phyloP scores from a whole-genome alignment of 768 basidiomycete species.

The Pisolithus albus region DNA sequence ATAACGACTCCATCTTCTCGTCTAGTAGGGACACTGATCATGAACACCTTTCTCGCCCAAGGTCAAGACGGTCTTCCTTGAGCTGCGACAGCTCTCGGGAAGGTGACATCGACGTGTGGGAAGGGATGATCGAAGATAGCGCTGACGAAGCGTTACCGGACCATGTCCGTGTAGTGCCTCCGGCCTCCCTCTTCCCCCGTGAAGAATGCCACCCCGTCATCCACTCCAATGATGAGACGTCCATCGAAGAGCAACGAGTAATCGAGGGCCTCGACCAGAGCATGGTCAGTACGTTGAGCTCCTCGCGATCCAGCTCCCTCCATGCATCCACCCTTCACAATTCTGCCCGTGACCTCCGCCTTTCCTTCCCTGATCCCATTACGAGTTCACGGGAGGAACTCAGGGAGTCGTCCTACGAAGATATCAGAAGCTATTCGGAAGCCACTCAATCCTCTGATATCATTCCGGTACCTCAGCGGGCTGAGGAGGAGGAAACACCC shows the following conservation, averaged over 20 bases:
- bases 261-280: conserved; percentile 77
- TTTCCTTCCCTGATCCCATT: conserved; percentile 81
- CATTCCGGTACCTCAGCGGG: conserved; percentile 9
- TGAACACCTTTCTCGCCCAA: conserved; percentile 46
- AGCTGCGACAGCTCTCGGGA: conserved; percentile 64
- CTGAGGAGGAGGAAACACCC: conserved; percentile 29
- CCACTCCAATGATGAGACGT: conserved; percentile 26
- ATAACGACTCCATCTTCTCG: conserved; percentile 59
- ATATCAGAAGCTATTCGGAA: conserved; percentile 37
- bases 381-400: conserved; percentile 62
- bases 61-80: conserved; percentile 62
- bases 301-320: conserved; percentile 61
- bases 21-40: conserved; percentile 51
- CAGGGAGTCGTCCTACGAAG: conserved; percentile 50
- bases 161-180: conserved; percentile 16
- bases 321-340: conserved; percentile 48
- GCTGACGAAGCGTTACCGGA: conserved; percentile 39
- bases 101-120: conserved; percentile 71
- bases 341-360: conserved; percentile 65
- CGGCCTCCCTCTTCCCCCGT: conserved; percentile 15
- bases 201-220: conserved; percentile 21
- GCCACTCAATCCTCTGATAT: conserved; percentile 14
- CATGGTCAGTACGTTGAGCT: conserved; percentile 71
- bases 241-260: conserved; percentile 59
- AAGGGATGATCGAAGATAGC: conserved; percentile 63